Base-by-base conservation (phyloP, 139 green algal species). In the Chlorella sp. region DNA sequence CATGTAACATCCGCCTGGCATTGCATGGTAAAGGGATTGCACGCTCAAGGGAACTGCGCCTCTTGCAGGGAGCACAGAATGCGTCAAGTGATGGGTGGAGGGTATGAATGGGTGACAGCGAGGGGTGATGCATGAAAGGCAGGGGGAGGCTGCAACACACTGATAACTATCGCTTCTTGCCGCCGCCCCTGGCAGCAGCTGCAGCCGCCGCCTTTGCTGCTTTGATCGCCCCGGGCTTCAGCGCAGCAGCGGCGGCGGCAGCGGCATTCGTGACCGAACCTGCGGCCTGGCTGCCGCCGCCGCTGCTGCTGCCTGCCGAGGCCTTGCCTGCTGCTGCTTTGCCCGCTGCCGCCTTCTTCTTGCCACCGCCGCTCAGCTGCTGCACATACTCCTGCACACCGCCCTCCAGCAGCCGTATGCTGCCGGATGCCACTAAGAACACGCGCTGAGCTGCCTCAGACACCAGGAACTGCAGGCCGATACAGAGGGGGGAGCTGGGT, bases 401-500 rank as follows among this genome's bases (percentile, higher is more conserved):
- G 41, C 57, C 71, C 39, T 87, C 82, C n/a, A 87, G 60, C 20
- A 41, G 26, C 20, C 16, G 11, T 47, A 87, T 30, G 39, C 65
- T 32, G 21, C 82, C 82, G 4, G 17, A 47, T 2, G 41, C 82
- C n/a, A 87, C 72, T 7, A 87, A 30, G 26, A 69, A 82, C 17
- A 86, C 78, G 4, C 74, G 34, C 60, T 69, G 26, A 1, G 78
- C 71, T 87, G 81, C 39, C 32, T 68, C 57, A 87, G 80, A 4
- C 5, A 86, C 80, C 28, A 94, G 70, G 23, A 84, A 87, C 63
- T 86, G 67, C n/a, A n/a, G n/a, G n/a, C n/a, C n/a, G n/a, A n/a
- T n/a, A n/a, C n/a, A n/a, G n/a, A n/a, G n/a, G n/a, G n/a, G n/a
- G n/a, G n/a, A n/a, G n/a, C n/a, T n/a, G n/a, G n/a, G n/a, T n/a